Base-by-base conservation (phyloP, 257 asterid species). In the Solanum chaucha region DNA sequence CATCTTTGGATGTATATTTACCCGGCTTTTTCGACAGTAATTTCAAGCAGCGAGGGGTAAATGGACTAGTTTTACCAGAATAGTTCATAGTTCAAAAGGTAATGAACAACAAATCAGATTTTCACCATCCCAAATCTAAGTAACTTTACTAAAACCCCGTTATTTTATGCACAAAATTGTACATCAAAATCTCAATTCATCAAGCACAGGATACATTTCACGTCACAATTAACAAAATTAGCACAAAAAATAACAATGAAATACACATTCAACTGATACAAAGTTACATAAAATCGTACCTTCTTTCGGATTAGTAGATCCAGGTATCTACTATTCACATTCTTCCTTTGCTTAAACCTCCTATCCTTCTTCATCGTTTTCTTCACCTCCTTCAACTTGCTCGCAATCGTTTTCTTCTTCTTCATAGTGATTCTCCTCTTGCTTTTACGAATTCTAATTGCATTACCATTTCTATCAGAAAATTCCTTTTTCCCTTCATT, bases 141-240 rank as follows among this genome's bases (percentile, higher is more conserved):
- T 30, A 85, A 87, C 88, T 48, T 88, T 86, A 74, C 87, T 83
- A 10, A 26, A 44, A 35, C 24, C 58, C 83, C 90, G 67, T 88
- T 91, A 94, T 93, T 94, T 92, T 91, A 93, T 93, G 96, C 92
- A 78, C 75, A 35, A 87, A 55, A 30, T 68, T 10, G 84, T 34
- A 83, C 46, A 61, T 58, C 55, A 17, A 90, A 46, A 40, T 83
- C 89, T 44, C 71, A 84, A 90, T 48, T 90, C 13, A 84, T 48
- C 87, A 65, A 81, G 71, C 71, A 72, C 6, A 8, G 41, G 19
- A 48, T 28, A 46, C 41, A 46, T 46, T 48, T 80, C 65, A 28
- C 32, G 41, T 28, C 11, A 28, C 41, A 80, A 46, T 51, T 80
- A 4, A 80, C 26, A 46, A 80, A 78, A 46, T 48, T 80, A 80